These are phyloP conservation scores for Polyrhizophydium stewartii DNA, from an alignment of 371 early-diverging fungal species.

Conservation along the genomic window DNA sequence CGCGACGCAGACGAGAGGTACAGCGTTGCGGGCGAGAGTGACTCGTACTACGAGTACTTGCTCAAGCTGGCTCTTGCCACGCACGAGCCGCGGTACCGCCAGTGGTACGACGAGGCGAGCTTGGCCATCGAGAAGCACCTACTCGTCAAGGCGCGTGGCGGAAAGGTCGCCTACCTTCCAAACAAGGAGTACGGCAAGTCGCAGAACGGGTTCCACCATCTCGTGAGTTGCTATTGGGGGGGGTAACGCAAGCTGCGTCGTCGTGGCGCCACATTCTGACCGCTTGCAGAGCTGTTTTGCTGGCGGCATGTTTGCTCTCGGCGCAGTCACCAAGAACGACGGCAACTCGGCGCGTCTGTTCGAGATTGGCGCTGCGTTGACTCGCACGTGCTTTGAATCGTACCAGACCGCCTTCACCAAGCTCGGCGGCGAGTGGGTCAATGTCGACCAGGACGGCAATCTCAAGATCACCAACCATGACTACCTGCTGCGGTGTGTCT, in stretches of 20 bases:
- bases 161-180: background rate
- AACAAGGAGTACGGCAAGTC: too few relatives aligned
- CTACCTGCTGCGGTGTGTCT: conserved; percentile 17
- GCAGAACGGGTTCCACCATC: background rate
- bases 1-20: too few relatives aligned
- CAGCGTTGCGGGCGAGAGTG: conserved; percentile 21
- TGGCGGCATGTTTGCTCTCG: conserved; percentile 67
- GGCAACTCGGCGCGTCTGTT: conserved; percentile 19
- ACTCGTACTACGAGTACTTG: conserved; percentile 32
- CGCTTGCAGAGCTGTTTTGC: conserved; percentile 54
- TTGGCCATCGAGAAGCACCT: conserved; percentile 14
- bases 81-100: too few relatives aligned
- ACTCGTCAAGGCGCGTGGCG: background rate
- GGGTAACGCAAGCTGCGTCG: too few relatives aligned
- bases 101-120: conserved; percentile 18
- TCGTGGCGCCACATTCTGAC: too few relatives aligned
- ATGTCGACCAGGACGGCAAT: background rate
- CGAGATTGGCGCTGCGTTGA: conserved; percentile 21
- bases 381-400: conserved; percentile 33
- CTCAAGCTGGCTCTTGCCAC: conserved; percentile 16
- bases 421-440: conserved; percentile 52
- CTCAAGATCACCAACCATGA: conserved; percentile 6
- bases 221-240: background rate
- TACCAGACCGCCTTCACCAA: conserved; percentile 46
- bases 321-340: conserved; percentile 29